Evolutionary conservation across 225 moss, liverwort and hornwort species (phyloP).

Genomic region (Sphagnum tenellum): DNA sequence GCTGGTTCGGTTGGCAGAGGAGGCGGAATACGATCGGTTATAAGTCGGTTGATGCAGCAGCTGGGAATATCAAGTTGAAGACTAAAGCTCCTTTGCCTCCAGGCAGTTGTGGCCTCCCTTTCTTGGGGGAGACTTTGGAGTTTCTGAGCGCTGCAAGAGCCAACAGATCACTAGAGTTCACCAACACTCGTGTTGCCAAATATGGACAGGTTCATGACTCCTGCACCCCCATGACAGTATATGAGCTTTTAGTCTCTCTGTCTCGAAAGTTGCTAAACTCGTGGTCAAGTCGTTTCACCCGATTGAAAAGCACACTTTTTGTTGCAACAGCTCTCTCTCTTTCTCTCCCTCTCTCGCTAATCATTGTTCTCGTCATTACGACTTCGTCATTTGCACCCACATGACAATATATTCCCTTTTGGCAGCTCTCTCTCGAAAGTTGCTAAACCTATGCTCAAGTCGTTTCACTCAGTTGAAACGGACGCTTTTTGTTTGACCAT

Average conservation of each 20-base stretch:
- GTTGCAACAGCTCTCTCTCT: background rate
- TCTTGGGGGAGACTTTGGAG: constrained; percentile 24
- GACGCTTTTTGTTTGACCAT: background rate
- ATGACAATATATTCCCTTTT: too few species aligned
- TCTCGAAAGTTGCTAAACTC: background rate
- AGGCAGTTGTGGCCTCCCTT: constrained; percentile 27
- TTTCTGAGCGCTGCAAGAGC: background rate
- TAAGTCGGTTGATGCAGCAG: too few species aligned
- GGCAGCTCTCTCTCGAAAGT: background rate
- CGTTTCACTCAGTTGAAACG: background rate
- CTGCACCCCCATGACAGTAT: too few species aligned
- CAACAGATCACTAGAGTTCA: background rate
- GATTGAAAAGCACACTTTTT: background rate
- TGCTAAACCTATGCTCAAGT: background rate
- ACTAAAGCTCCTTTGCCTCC: constrained; percentile 17
- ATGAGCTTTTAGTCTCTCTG: background rate
- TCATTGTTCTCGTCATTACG: too few species aligned
- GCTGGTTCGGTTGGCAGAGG: too few species aligned
- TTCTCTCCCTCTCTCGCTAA: background rate
- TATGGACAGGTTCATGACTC: constrained; percentile 10
- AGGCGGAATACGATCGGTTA: too few species aligned
- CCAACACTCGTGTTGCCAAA: constrained; percentile 8
- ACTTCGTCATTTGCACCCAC: too few species aligned
- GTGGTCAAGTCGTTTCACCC: background rate
- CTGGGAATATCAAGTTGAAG: too few species aligned